phyloP scores from a whole-genome alignment of 495 filamentous ascomycete genomes.

The Penicillium canariense region DNA sequence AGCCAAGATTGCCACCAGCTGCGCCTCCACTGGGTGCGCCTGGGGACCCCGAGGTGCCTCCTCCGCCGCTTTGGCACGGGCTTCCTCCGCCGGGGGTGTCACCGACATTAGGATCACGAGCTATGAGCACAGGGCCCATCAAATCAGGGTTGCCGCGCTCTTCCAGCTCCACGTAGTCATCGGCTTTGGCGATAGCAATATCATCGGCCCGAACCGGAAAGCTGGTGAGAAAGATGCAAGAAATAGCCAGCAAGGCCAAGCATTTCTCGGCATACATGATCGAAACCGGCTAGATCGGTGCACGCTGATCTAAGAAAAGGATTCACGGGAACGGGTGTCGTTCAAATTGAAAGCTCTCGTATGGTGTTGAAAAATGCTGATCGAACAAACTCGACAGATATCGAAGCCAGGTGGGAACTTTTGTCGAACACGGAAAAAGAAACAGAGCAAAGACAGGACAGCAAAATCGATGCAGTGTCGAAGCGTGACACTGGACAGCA shows the following conservation, averaged over 20 bases:
- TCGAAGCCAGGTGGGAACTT: neutral
- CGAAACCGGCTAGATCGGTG: neutral
- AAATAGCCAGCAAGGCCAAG: slow-evolving; percentile 17
- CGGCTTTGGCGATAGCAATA: neutral
- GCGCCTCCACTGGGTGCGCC: neutral
- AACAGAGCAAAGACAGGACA: neutral
- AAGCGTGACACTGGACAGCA: neutral
- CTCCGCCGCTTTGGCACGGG: too few relatives aligned
- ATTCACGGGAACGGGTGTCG: neutral
- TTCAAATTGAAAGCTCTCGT: neutral
- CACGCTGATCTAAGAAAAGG: neutral
- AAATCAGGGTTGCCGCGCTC: neutral
- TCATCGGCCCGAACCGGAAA: slow-evolving; percentile 10
- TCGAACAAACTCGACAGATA: neutral
- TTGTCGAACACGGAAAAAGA: neutral
- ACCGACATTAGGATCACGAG: too few relatives aligned
- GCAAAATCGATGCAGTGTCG: neutral
- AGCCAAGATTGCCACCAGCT: neutral
- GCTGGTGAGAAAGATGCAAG: slow-evolving; percentile 15
- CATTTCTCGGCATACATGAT: slow-evolving; percentile 20
- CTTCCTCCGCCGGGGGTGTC: too few relatives aligned
- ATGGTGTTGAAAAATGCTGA: neutral
- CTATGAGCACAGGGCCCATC: neutral
- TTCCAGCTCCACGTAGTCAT: neutral
- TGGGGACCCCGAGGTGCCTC: too few relatives aligned